Evolutionary conservation across 805 yeast genomes (phyloP), one percentile per base, ranked within the genome.

Genomic region (Ogataea polymorpha): DNA sequence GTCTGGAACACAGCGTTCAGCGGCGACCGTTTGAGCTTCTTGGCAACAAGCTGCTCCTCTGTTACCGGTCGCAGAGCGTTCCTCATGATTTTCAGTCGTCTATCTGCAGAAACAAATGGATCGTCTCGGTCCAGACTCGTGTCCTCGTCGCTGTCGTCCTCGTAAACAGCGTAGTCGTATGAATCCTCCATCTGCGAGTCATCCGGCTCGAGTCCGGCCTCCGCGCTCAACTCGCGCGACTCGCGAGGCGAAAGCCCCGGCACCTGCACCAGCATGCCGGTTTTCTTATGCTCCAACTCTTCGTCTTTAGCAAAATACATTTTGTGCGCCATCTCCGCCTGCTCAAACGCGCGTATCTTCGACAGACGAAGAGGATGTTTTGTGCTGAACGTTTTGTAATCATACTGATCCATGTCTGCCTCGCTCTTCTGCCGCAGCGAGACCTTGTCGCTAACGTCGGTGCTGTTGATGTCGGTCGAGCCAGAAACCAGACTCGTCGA

Each of bases 291-390:
- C 20, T 37, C 46, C 16, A 32, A 24, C 23, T 53, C 58, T 7
- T 55, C 51, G 35, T 51, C 56, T n/a, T 44, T 48, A 8, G 58
- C 51, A 42, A 62, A 65, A 38, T 49, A 59, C 33, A 56, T 37
- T 32, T 51, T 56, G 7, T 65, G 42, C 4, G 68, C 61, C 42
- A 57, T 44, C 37, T 65, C 70, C 5, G 65, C 61, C 37, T 64
- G 67, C 41, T 65, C 69, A 43, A 65, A 55, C 5, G 68, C 68
- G 32, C 58, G 51, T 3, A 65, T 51, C 44, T 64, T 65, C 15
- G 66, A 58, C 11, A 56, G 26, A 37, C 69, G 39, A 28, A 65
- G 37, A 15, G 66, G 66, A 35, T 62, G 64, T 2, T 41, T 53
- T 1, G 65, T 53, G 40, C 62, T 55, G 45, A 65, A 65, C 6